Evolutionary conservation across 2,329 filamentous ascomycete species (phyloP).

Genomic region (Aspergillus sp.): DNA sequence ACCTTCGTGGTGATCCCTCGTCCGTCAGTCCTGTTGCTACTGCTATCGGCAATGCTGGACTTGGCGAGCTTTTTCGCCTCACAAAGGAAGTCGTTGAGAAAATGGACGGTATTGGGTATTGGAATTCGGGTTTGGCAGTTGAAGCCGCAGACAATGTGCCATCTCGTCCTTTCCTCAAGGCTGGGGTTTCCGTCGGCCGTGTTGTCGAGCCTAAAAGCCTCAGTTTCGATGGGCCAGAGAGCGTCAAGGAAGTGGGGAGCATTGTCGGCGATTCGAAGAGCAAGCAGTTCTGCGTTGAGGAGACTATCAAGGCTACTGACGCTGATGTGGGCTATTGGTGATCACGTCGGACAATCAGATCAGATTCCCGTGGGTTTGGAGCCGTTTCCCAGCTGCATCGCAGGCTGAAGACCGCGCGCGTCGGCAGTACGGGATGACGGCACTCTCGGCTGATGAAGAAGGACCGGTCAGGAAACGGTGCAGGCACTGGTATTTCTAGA

Average conservation of each 20-base stretch:
- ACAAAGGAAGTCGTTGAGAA: slow-evolving; percentile 33
- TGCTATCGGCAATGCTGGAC: slow-evolving; percentile 24
- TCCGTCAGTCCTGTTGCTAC: slow-evolving; percentile 17
- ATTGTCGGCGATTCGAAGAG: neutral
- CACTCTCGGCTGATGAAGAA: no score
- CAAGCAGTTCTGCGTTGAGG: neutral
- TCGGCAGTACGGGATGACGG: no score
- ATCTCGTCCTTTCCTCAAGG: neutral
- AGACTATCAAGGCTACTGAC: neutral
- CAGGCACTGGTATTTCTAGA: no score
- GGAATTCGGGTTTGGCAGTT: slow-evolving; percentile 18
- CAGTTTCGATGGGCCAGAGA: slow-evolving; percentile 17
- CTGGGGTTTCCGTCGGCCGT: neutral
- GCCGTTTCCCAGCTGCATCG: no score
- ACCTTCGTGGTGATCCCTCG: slow-evolving; percentile 7
- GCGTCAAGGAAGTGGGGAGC: slow-evolving; percentile 21
- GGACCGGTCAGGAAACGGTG: no score
- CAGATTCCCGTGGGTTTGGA: no score
- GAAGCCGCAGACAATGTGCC: neutral
- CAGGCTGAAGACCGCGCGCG: no score
- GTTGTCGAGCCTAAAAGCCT: slow-evolving; percentile 5
- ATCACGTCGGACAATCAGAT: neutral
- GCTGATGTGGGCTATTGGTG: neutral
- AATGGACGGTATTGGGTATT: slow-evolving; percentile 37
- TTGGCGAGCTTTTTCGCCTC: slow-evolving; percentile 28